Evolutionary conservation across 805 yeast genomes (phyloP).

Genomic region (Sporopachydermia quercuum): DNA sequence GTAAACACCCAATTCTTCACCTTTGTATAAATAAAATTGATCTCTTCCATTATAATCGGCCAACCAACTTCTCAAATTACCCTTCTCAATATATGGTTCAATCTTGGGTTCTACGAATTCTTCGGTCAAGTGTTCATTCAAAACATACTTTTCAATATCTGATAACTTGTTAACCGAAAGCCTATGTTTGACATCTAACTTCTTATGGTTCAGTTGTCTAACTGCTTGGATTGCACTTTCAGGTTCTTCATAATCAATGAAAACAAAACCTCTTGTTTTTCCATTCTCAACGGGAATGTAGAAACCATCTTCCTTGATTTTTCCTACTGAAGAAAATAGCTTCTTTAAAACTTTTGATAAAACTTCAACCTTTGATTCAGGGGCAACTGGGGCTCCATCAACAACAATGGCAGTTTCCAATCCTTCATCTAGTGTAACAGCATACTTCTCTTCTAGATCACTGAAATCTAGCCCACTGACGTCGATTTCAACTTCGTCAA

Average conservation of each 20-base stretch:
- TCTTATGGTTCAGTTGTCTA: constrained; percentile 70
- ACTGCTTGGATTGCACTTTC: constrained; percentile 67
- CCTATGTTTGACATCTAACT: constrained; percentile 87
- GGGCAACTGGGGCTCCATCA: constrained; percentile 94
- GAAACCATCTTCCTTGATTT: constrained; percentile 48
- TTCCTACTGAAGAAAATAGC: constrained; percentile 65
- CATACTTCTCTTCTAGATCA: constrained; percentile 69
- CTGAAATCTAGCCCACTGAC: constrained; percentile 55
- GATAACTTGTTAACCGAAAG: constrained; percentile 67
- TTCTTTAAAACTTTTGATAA: constrained; percentile 76
- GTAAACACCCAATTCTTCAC: constrained; percentile 67
- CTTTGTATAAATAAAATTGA: constrained; percentile 69
- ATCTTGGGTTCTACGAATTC: constrained; percentile 54
- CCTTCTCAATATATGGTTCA: constrained; percentile 60
- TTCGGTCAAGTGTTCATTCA: constrained; percentile 43
- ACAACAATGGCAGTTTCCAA: constrained; percentile 71
- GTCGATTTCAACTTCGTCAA: constrained; percentile 39
- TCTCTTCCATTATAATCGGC: constrained; percentile 82
- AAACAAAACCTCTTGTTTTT: constrained; percentile 67
- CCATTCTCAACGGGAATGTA: constrained; percentile 67
- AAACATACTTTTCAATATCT: constrained; percentile 70
- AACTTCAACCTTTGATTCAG: constrained; percentile 73
- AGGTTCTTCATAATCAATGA: constrained; percentile 62
- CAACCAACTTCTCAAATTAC: constrained; percentile 82
- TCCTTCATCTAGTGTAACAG: constrained; percentile 43